Percentiles rank a stretch among this genome's conserved stretches.
Evolutionary conservation across 2,329 filamentous ascomycete genomes (phyloP).

Genomic region (Phoma herbarum): DNA sequence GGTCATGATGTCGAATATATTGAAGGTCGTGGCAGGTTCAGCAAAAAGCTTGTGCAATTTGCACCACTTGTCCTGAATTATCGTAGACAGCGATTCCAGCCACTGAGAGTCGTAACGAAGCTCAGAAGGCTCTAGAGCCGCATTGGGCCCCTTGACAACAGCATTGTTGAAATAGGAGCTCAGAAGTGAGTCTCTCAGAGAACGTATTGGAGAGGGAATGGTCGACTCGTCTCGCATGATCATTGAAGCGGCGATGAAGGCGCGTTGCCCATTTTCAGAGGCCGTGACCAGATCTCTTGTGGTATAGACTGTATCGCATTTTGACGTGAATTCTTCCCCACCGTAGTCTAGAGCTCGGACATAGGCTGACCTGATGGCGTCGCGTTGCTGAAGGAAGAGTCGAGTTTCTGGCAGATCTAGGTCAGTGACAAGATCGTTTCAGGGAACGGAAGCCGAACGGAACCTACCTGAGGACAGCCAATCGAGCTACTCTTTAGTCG

Average conservation of each 20-base stretch:
- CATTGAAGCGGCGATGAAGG: slow-evolving; percentile 28
- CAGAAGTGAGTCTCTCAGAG: slow-evolving; percentile 21
- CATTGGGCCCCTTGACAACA: slow-evolving; percentile 12
- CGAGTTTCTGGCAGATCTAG: slow-evolving; percentile 30
- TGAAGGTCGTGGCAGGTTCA: background rate
- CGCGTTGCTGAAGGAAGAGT: slow-evolving; percentile 23
- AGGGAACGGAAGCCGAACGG: background rate
- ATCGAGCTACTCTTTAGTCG: slow-evolving; percentile 1
- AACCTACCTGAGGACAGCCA: slow-evolving; percentile 31
- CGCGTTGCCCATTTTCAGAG: background rate
- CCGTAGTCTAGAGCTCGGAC: too few species aligned
- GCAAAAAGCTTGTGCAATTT: slow-evolving; percentile 30
- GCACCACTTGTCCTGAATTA: slow-evolving; percentile 34
- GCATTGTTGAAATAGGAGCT: too few species aligned
- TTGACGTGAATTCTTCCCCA: too few species aligned
- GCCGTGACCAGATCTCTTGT: too few species aligned
- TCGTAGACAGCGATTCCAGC: slow-evolving; percentile 22
- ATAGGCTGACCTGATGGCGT: too few species aligned
- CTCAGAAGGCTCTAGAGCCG: background rate
- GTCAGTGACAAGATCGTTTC: too few species aligned
- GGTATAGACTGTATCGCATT: too few species aligned
- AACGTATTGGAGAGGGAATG: slow-evolving; percentile 2
- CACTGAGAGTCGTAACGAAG: slow-evolving; percentile 37
- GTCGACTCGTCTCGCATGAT: slow-evolving; percentile 29
- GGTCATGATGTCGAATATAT: slow-evolving; percentile 34